These are phyloP conservation scores for Cutaneotrichosporon sp. DNA, from an alignment of 1,284 basidiomycete genomes.

Conservation along the genomic window DNA sequence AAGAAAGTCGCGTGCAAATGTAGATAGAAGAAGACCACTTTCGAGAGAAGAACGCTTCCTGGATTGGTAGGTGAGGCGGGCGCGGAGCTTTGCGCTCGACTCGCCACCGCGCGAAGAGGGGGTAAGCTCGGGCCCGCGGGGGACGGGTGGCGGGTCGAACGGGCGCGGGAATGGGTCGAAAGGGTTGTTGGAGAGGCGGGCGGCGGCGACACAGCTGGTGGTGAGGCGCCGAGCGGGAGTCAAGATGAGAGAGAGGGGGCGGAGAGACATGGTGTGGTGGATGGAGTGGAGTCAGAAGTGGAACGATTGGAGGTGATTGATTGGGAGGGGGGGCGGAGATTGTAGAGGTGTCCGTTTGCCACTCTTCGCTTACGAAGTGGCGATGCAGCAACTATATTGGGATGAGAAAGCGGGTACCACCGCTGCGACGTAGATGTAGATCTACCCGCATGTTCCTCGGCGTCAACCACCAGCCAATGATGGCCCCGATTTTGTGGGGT, in stretches of 20 bases:
- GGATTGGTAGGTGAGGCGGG: constrained; percentile 87
- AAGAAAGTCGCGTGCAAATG: constrained; percentile 82
- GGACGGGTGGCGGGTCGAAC: constrained; percentile 42
- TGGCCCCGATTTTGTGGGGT: too few species aligned
- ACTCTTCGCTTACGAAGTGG: not conserved
- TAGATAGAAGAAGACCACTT: constrained; percentile 85
- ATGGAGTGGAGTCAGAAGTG: constrained; percentile 1
- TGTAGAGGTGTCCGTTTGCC: not conserved
- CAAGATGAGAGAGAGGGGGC: not conserved
- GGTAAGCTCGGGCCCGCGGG: constrained; percentile 34
- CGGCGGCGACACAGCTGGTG: not conserved
- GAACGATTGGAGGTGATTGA: not conserved
- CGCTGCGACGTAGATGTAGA: too few species aligned
- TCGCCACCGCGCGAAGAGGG: constrained; percentile 57
- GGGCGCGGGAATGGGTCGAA: constrained; percentile 50
- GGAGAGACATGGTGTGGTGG: not conserved
- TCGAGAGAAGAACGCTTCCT: constrained; percentile 94
- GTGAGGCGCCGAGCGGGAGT: not conserved
- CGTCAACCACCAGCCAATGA: too few species aligned
- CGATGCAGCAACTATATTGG: not conserved
- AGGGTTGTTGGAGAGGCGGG: not conserved
- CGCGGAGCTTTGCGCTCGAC: constrained; percentile 65
- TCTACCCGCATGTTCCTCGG: too few species aligned
- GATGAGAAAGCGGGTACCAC: too few species aligned
- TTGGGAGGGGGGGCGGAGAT: not conserved